Evolutionary conservation across 768 basidiomycete species (phyloP).

Genomic region (Termitomyces sp.): DNA sequence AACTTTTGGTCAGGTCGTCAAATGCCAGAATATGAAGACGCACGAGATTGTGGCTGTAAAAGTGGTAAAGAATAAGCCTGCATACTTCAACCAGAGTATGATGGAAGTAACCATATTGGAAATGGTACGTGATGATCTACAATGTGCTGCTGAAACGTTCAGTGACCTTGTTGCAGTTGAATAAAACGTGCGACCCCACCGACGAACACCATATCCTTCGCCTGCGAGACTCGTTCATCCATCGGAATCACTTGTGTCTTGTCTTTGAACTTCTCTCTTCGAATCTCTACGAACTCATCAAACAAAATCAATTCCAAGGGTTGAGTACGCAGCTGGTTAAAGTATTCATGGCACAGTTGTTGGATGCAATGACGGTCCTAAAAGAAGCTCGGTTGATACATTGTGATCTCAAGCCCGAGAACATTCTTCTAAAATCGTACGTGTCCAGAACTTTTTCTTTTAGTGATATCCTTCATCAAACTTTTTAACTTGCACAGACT

Average conservation of each 20-base stretch:
- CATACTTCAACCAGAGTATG: slow-evolving; percentile 99
- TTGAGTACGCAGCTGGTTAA: slow-evolving; percentile 95
- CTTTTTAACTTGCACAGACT: slow-evolving; percentile 44
- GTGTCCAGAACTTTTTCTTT: slow-evolving; percentile 11
- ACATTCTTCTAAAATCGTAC: slow-evolving; percentile 94
- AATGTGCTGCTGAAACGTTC: background rate
- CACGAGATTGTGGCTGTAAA: slow-evolving; percentile 99
- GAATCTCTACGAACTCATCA: slow-evolving; percentile 98
- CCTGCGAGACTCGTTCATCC: slow-evolving; percentile 93
- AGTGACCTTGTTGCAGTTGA: slow-evolving; percentile 53
- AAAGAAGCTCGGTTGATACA: slow-evolving; percentile 97
- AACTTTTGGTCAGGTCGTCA: slow-evolving; percentile 98
- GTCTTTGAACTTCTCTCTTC: slow-evolving; percentile 97
- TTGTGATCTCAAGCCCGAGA: slow-evolving; percentile 98
- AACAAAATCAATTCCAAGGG: slow-evolving; percentile 99
- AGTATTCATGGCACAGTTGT: slow-evolving; percentile 93
- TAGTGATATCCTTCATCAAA: slow-evolving; percentile 1
- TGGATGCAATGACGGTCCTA: slow-evolving; percentile 87
- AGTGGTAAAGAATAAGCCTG: slow-evolving; percentile 99
- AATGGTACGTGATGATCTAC: slow-evolving; percentile 54
- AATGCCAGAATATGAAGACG: slow-evolving; percentile 99
- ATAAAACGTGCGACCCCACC: slow-evolving; percentile 87
- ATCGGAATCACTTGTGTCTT: slow-evolving; percentile 92
- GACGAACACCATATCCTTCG: slow-evolving; percentile 98
- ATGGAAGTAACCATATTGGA: slow-evolving; percentile 99